These are phyloP conservation scores for Candida sp. DNA, from an alignment of 1,139 yeast genomes.

Conservation along the genomic window DNA sequence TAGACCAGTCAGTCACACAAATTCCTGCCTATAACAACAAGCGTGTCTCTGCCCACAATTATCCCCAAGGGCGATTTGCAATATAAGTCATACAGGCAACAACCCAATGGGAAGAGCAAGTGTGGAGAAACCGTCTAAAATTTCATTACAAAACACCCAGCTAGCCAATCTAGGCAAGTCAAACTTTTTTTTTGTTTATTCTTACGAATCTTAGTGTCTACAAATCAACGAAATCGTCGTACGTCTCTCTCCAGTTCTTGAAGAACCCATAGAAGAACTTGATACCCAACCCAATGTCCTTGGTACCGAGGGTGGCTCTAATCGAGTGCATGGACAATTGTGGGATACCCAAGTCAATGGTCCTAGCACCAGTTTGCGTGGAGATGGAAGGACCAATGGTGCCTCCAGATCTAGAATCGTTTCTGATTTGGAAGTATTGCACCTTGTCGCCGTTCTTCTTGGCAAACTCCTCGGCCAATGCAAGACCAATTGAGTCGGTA, in stretches of 20 bases:
- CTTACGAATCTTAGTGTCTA: constrained; percentile 8
- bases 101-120: too few relatives aligned
- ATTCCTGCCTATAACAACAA: neutral
- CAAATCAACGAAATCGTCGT: constrained; percentile 26
- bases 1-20: neutral
- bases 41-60: neutral
- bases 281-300: constrained; percentile 47
- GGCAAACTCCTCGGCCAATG: constrained; percentile 37
- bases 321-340: constrained; percentile 53
- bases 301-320: constrained; percentile 45
- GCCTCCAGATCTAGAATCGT: constrained; percentile 48
- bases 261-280: constrained; percentile 43
- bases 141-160: neutral
- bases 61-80: too few relatives aligned
- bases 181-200: neutral
- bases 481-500: constrained; percentile 45
- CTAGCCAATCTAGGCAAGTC: neutral
- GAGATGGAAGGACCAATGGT: constrained; percentile 49
- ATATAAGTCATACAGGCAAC: too few relatives aligned
- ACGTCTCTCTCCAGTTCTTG: constrained; percentile 35
- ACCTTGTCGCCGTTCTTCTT: constrained; percentile 28
- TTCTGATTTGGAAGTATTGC: constrained; percentile 49
- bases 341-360: constrained; percentile 50
- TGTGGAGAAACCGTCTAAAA: neutral
- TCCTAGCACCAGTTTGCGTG: constrained; percentile 46